phyloP scores from a whole-genome alignment of 1,139 yeast genomes.

The Candida sp. region DNA sequence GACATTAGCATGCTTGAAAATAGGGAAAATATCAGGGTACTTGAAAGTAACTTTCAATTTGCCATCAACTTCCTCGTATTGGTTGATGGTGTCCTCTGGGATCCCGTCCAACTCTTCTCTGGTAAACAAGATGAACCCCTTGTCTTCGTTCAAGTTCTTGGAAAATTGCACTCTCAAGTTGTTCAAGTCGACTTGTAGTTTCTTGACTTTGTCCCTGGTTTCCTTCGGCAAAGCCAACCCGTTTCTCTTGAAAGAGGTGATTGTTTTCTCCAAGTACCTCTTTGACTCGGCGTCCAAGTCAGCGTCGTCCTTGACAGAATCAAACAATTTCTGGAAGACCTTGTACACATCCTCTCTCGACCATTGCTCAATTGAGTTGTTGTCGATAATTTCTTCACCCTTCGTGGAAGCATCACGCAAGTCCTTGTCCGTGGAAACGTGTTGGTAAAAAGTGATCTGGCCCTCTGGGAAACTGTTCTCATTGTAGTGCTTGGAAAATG shows the following conservation, averaged over 20 bases:
- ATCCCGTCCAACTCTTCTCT: constrained; percentile 74
- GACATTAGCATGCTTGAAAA: constrained; percentile 68
- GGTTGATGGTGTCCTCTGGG: constrained; percentile 63
- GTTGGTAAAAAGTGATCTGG: constrained; percentile 67
- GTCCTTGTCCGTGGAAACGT: constrained; percentile 65
- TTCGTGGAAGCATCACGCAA: constrained; percentile 73
- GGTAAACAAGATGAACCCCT: constrained; percentile 61
- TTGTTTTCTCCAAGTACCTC: constrained; percentile 59
- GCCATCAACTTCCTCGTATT: constrained; percentile 55
- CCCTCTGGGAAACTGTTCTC: constrained; percentile 43
- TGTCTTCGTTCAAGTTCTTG: constrained; percentile 74
- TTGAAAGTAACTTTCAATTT: constrained; percentile 75
- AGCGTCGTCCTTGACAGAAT: constrained; percentile 26
- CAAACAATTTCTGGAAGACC: constrained; percentile 56
- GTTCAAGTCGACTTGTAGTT: constrained; percentile 62
- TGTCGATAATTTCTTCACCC: constrained; percentile 61
- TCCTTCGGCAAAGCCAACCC: constrained; percentile 68
- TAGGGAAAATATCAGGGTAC: constrained; percentile 80
- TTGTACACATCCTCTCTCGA: constrained; percentile 71
- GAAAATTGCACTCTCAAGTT: constrained; percentile 59
- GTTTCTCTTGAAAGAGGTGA: constrained; percentile 60
- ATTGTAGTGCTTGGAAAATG: constrained; percentile 56
- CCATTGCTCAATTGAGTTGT: constrained; percentile 64
- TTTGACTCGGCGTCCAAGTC: constrained; percentile 57
- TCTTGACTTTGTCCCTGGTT: constrained; percentile 58